phyloP scores from a whole-genome alignment of 305 asterid genomes.

The Fraxinus baroniana region DNA sequence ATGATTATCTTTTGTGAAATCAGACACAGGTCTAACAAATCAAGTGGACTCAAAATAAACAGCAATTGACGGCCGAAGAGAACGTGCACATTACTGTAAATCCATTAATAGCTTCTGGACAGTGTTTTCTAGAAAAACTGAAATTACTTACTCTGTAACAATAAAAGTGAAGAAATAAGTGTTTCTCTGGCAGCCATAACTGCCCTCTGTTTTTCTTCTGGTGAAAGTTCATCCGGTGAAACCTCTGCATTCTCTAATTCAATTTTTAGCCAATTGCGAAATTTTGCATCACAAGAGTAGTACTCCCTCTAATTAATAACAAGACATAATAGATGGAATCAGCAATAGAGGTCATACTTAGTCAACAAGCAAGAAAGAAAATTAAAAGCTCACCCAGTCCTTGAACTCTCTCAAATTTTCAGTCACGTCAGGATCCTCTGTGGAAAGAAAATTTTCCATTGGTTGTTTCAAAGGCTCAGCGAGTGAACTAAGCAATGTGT shows the following conservation, averaged over 20 bases:
- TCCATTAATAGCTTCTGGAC: neutral
- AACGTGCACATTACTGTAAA: neutral
- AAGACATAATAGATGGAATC: slow-evolving; percentile 22
- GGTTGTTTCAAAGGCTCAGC: slow-evolving; percentile 96
- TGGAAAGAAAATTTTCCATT: slow-evolving; percentile 55
- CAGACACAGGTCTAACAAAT: neutral
- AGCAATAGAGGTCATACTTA: slow-evolving; percentile 21
- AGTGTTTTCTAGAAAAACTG: slow-evolving; percentile 13
- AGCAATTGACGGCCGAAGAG: slow-evolving; percentile 15
- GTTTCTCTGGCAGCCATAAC: slow-evolving; percentile 72
- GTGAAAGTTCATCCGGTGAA: slow-evolving; percentile 64
- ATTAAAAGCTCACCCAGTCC: slow-evolving; percentile 77
- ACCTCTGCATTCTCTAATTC: slow-evolving; percentile 71
- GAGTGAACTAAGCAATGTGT: slow-evolving; percentile 87
- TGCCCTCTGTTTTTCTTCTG: slow-evolving; percentile 73
- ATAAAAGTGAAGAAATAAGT: slow-evolving; percentile 56
- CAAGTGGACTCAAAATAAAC: neutral
- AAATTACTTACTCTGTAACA: slow-evolving; percentile 69
- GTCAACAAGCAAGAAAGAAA: slow-evolving; percentile 20
- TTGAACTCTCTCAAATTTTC: slow-evolving; percentile 84
- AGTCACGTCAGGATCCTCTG: slow-evolving; percentile 57
- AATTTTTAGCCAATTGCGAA: slow-evolving; percentile 86
- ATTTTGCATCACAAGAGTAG: slow-evolving; percentile 94
- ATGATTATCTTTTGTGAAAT: slow-evolving; percentile 4
- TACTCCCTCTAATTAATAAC: slow-evolving; percentile 72